A percentile compares a stretch with the other conserved stretches of the same genome.
These are phyloP conservation scores for Aspergillus viridinutans DNA, from an alignment of 2,329 filamentous ascomycete genomes.

Conservation along the genomic window DNA sequence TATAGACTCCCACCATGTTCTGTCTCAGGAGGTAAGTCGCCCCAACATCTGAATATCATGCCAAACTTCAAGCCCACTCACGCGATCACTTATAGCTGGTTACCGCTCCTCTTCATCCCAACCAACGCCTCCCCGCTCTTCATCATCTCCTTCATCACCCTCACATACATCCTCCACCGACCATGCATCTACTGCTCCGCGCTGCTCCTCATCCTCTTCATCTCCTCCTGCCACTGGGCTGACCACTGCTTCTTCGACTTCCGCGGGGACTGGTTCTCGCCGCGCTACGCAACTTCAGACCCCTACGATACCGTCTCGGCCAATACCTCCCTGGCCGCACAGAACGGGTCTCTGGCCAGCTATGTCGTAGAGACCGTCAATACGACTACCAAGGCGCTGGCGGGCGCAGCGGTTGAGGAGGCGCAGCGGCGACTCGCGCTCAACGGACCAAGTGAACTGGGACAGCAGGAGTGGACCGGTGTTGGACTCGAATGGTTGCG, in stretches of 20 bases:
- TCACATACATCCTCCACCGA: slow-evolving; percentile 92
- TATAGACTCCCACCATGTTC: slow-evolving; percentile 50
- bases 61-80: not conserved
- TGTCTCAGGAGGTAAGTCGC: slow-evolving; percentile 58
- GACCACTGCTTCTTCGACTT: slow-evolving; percentile 93
- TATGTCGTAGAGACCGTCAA: slow-evolving; percentile 53
- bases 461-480: slow-evolving; percentile 65
- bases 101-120: slow-evolving; percentile 82
- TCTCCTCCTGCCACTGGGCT: slow-evolving; percentile 85
- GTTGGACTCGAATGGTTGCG: slow-evolving; percentile 82
- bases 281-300: slow-evolving; percentile 51
- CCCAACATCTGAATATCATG: not conserved
- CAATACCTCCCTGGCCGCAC: slow-evolving; percentile 22
- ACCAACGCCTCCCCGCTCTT: slow-evolving; percentile 81
- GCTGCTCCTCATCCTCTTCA: slow-evolving; percentile 89
- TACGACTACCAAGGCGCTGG: slow-evolving; percentile 65
- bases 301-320: slow-evolving; percentile 7
- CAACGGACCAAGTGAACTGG: slow-evolving; percentile 25
- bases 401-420: slow-evolving; percentile 63
- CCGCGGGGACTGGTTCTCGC: slow-evolving; percentile 85
- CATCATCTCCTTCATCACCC: slow-evolving; percentile 83
- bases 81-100: slow-evolving; percentile 56
- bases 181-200: slow-evolving; percentile 98
- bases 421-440: slow-evolving; percentile 39
- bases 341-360: slow-evolving; percentile 30